A percentile compares a stretch with the other conserved stretches of the same genome.
Conservation (phyloP, 441 rosid genomes). For the Syzygium syzygioides region DNA sequence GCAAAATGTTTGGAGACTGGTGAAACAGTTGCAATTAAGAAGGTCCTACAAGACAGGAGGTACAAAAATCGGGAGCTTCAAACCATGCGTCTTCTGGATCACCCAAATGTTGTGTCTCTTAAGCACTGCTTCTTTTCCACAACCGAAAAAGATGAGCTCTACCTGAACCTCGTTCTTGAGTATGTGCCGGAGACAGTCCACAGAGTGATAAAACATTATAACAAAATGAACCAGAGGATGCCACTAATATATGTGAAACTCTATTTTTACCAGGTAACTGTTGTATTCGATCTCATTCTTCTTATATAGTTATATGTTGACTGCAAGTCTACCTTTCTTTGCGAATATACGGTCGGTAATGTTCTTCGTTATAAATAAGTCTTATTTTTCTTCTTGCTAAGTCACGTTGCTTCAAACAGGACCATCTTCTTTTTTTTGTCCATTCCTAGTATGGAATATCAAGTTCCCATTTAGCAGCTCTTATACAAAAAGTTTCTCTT, state of each 20-base stretch:
- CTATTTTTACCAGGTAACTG: constrained; percentile 55
- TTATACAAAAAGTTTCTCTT: not conserved
- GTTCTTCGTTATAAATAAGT: not conserved
- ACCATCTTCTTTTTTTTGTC: not conserved
- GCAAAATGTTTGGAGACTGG: constrained; percentile 72
- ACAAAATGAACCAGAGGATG: constrained; percentile 64
- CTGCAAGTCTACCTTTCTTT: not conserved
- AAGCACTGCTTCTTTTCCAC: constrained; percentile 88
- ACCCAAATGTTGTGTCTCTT: constrained; percentile 62
- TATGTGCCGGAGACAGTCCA: constrained; percentile 71
- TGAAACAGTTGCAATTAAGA: constrained; percentile 65
- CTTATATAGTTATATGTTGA: not conserved
- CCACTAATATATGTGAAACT: constrained; percentile 64
- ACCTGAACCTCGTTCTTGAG: constrained; percentile 73
- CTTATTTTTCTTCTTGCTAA: not conserved
- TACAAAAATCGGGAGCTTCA: constrained; percentile 75
- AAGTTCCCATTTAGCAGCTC: not conserved
- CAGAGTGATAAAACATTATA: constrained; percentile 63
- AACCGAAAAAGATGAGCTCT: constrained; percentile 64
- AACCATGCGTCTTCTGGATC: constrained; percentile 70
- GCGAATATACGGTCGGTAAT: not conserved
- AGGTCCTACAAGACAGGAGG: constrained; percentile 77
- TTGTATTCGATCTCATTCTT: not conserved
- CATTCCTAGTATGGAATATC: not conserved
- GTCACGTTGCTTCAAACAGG: not conserved